Evolutionary conservation across 768 basidiomycete genomes (phyloP).

Genomic region (Coprinopsis cinerea): DNA sequence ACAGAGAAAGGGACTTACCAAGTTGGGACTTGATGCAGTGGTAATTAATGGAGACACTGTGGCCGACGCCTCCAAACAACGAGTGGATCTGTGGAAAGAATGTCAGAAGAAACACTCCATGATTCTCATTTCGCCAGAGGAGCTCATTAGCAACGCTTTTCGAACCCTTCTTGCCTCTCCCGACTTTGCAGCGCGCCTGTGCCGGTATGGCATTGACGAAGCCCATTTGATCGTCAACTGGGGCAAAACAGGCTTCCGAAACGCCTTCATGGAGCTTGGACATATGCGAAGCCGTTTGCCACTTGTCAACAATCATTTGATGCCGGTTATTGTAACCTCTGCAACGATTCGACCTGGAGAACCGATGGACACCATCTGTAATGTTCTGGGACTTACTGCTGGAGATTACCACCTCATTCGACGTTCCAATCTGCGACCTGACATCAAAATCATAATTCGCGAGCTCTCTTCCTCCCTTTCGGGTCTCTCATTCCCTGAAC

Average conservation of each 20-base stretch:
- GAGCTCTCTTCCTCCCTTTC: no score
- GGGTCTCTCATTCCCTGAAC: no score
- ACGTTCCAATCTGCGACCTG: conserved; percentile 20
- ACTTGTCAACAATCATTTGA: not conserved
- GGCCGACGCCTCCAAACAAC: not conserved
- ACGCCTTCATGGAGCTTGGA: conserved; percentile 19
- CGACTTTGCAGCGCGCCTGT: conserved; percentile 17
- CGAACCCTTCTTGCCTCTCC: conserved; percentile 12
- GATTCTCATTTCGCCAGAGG: conserved; percentile 20
- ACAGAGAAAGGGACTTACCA: conserved; percentile 3
- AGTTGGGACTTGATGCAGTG: conserved; percentile 17
- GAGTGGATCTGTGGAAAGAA: conserved; percentile 14
- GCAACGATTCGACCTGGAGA: conserved; percentile 18
- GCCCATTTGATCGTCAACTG: conserved; percentile 20
- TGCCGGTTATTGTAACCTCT: conserved; percentile 16
- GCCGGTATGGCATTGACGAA: conserved; percentile 22
- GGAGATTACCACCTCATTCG: conserved; percentile 18
- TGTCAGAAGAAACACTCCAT: conserved; percentile 14
- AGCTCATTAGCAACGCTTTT: conserved; percentile 18
- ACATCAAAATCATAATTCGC: no score
- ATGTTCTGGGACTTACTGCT: conserved; percentile 17
- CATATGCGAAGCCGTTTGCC: conserved; percentile 15
- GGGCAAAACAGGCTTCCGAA: conserved; percentile 21
- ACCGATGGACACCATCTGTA: conserved; percentile 12
- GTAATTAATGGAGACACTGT: conserved; percentile 18